phyloP scores from a whole-genome alignment of 441 rosid species.

The Brassica hybrid region DNA sequence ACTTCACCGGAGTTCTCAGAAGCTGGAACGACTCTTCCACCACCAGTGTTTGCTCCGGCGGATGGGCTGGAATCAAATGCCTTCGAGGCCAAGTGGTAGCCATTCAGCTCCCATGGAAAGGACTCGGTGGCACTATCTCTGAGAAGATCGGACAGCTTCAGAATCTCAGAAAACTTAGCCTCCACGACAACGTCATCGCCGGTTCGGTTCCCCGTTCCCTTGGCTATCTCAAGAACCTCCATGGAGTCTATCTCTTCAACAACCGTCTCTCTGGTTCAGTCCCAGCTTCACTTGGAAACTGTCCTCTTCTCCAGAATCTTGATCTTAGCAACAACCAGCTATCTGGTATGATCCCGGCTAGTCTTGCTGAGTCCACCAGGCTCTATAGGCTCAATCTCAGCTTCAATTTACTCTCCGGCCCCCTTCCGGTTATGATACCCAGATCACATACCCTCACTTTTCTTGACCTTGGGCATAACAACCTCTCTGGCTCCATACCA shows the following conservation, averaged over 20 bases:
- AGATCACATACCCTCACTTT: conserved; percentile 55
- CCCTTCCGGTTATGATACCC: conserved; percentile 52
- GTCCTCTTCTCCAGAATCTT: conserved; percentile 58
- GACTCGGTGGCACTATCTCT: conserved; percentile 62
- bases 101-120: conserved; percentile 73
- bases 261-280: conserved; percentile 65
- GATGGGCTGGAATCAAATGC: conserved; percentile 76
- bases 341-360: conserved; percentile 57
- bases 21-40: conserved; percentile 62
- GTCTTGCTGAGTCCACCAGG: conserved; percentile 59
- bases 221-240: conserved; percentile 61
- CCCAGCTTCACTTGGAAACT: conserved; percentile 64
- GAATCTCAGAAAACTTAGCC: conserved; percentile 60
- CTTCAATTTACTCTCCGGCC: conserved; percentile 59
- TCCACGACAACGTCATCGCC: conserved; percentile 59
- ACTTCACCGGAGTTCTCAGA: conserved; percentile 54
- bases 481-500: conserved; percentile 61
- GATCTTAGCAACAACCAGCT: conserved; percentile 66
- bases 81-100: conserved; percentile 67
- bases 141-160: conserved; percentile 72
- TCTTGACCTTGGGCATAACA: conserved; percentile 64
- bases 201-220: conserved; percentile 66
- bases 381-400: conserved; percentile 63
- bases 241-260: conserved; percentile 73
- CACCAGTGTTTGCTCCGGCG: conserved; percentile 58